A percentile compares a stretch with the other conserved stretches of the same genome.
Evolutionary conservation across 2,329 filamentous ascomycete species (phyloP).

Genomic region (Akanthomyces uredinophilus): DNA sequence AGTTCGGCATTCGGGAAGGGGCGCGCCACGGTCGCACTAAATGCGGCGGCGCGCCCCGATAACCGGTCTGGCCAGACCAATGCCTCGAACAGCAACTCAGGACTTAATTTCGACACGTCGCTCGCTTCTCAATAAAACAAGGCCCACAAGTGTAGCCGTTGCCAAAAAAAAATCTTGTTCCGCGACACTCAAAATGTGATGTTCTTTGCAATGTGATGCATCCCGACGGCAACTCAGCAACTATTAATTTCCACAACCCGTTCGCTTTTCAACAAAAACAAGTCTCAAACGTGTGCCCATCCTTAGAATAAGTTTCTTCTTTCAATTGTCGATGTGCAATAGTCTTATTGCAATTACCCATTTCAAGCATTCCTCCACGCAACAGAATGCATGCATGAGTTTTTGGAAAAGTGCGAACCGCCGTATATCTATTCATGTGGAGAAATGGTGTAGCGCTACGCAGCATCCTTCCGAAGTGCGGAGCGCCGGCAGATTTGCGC

Average conservation of each 20-base stretch:
- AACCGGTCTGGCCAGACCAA: not conserved
- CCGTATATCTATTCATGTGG: slow-evolving; percentile 13
- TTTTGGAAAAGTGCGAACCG: slow-evolving; percentile 2
- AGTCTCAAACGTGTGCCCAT: too few species aligned
- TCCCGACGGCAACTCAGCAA: not conserved
- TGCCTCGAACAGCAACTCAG: not conserved
- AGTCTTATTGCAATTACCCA: too few species aligned
- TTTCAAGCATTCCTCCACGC: too few species aligned
- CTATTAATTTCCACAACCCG: not conserved
- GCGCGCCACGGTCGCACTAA: slow-evolving; percentile 2
- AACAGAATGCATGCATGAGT: not conserved
- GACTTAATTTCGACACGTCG: not conserved
- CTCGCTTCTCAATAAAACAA: not conserved
- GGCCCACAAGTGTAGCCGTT: not conserved
- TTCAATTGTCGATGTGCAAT: too few species aligned
- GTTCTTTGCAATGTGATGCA: not conserved
- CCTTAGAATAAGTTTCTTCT: too few species aligned
- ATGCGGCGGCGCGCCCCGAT: not conserved
- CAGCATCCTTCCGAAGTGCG: slow-evolving; percentile 2
- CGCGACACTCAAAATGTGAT: not conserved
- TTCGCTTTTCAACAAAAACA: too few species aligned
- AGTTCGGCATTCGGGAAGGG: slow-evolving; percentile 3
- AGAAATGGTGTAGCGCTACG: not conserved
- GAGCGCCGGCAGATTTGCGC: not conserved
- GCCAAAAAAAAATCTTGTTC: not conserved